These are phyloP conservation scores for Zygoascus biomembranicola DNA, from an alignment of 805 yeast species.

Conservation along the genomic window DNA sequence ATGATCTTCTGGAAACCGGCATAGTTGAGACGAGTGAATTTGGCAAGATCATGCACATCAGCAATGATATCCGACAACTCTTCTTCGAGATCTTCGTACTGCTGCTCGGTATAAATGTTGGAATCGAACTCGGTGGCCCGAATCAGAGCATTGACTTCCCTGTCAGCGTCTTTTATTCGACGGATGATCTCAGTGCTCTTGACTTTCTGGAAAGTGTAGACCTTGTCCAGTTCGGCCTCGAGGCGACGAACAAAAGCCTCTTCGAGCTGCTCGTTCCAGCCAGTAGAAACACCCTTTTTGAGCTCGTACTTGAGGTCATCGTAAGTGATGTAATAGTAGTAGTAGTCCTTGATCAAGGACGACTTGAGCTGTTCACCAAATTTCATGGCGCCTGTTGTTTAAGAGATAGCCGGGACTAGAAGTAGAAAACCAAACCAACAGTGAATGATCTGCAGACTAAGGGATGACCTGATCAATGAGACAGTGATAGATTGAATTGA, in stretches of 20 bases:
- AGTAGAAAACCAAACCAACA: too few species aligned
- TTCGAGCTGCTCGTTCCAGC: conserved; percentile 77
- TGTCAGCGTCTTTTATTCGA: conserved; percentile 75
- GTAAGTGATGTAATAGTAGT: conserved; percentile 83
- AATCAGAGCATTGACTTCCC: conserved; percentile 59
- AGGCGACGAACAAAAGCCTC: conserved; percentile 67
- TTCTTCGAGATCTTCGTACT: conserved; percentile 66
- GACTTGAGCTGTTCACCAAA: conserved; percentile 90
- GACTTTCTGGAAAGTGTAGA: conserved; percentile 81
- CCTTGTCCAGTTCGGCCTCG: conserved; percentile 86
- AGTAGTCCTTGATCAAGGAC: conserved; percentile 82
- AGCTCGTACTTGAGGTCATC: conserved; percentile 82
- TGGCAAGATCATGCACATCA: conserved; percentile 94
- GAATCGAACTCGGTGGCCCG: conserved; percentile 40
- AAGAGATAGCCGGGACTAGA: too few species aligned
- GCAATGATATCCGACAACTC: conserved; percentile 84
- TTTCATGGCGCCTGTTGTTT: conserved; percentile 58
- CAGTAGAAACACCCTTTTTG: conserved; percentile 44
- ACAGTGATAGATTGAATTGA: too few species aligned
- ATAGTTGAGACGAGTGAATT: conserved; percentile 86
- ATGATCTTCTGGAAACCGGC: conserved; percentile 96
- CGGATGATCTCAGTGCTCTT: conserved; percentile 80
- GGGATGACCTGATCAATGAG: too few species aligned
- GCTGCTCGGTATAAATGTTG: conserved; percentile 50
- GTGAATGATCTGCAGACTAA: too few species aligned